Base-by-base conservation (phyloP, 257 asterid genomes). In the Salvia hispanica region DNA sequence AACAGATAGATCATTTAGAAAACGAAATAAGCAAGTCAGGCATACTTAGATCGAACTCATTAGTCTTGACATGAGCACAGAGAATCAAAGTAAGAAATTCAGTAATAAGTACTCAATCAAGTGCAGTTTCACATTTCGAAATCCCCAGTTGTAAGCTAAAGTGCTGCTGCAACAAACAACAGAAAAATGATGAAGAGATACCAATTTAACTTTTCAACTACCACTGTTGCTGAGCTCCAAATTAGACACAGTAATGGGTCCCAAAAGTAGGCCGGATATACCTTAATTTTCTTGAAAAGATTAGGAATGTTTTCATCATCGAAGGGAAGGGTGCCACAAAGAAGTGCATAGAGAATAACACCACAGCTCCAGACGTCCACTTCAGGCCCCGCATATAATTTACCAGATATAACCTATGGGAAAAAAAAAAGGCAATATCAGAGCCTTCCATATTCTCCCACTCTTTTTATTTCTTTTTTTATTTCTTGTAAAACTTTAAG, bases 321-420 rank as follows among this genome's bases (percentile, higher is more conserved):
- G 76, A 93, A 93, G 0, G 99, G 99, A 76, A 94, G 97, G 52
- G 97, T 94, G 36, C 97, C 99, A 79, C 99, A 94, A 58, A 94
- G 99, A 74, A 94, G 96, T 48, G 97, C 99, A 69, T 91, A 94
- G 34, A 94, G 91, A 81, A 94, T 94, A 72, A 91, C 99, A 57
- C 99, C 99, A 72, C 99, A 94, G 88, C 99, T 94, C 99, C 99
- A 94, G 46, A 94, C 99, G 62, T 91, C 99, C 77, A 94, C 99
- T 80, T 94, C 99, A 4, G 99, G 95, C 63, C 99, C 99, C 53
- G 99, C 97, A 74, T 94, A 94, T 54, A 94, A 63, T 70, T 85
- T 94, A 48, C 99, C 99, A 66, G 99, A 94, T 80, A 94, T 91
- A 70, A 94, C 99, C 99, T 94, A 74, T 42, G 58, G 36, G 71